phyloP scores from a whole-genome alignment of 2,329 filamentous ascomycete genomes.

The Monascus ruber region DNA sequence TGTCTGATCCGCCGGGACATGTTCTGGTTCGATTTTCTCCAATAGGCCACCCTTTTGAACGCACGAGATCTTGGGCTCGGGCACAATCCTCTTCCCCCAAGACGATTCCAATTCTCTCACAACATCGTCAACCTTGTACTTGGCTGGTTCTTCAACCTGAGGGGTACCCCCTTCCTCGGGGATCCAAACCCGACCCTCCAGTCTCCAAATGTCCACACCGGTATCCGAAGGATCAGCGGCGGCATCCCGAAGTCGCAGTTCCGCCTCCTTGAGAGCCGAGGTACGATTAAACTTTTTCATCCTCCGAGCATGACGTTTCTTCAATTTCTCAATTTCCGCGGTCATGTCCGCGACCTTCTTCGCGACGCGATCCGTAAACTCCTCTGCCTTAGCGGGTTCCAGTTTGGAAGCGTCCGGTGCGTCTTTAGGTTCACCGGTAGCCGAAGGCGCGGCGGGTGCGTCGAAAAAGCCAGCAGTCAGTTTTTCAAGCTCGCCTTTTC shows the following conservation, averaged over 20 bases:
- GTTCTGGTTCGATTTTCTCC: constrained; percentile 37
- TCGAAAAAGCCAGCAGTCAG: constrained; percentile 82
- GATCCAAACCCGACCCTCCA: constrained; percentile 43
- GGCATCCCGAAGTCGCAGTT: constrained; percentile 61
- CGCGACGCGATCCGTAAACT: constrained; percentile 69
- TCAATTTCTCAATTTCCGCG: constrained; percentile 75
- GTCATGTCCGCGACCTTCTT: constrained; percentile 62
- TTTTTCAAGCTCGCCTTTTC: constrained; percentile 67
- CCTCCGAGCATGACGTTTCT: constrained; percentile 62
- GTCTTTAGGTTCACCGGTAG: constrained; percentile 18
- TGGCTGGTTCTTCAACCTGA: constrained; percentile 30
- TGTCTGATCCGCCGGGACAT: constrained; percentile 22
- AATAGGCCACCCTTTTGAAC: constrained; percentile 68
- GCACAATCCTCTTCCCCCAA: constrained; percentile 55
- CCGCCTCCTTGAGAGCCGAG: constrained; percentile 59
- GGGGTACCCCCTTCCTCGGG: constrained; percentile 24
- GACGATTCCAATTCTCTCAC: constrained; percentile 61
- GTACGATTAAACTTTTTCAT: constrained; percentile 64
- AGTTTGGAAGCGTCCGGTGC: constrained; percentile 43
- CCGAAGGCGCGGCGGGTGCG: constrained; percentile 31
- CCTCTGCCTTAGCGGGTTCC: constrained; percentile 64
- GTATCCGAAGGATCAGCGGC: constrained; percentile 44
- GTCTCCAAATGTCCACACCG: constrained; percentile 50
- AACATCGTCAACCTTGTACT: constrained; percentile 54
- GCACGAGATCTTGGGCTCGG: constrained; percentile 54